Evolutionary conservation across 1,284 basidiomycete genomes (phyloP).

Genomic region (Sporisorium graminicola): DNA sequence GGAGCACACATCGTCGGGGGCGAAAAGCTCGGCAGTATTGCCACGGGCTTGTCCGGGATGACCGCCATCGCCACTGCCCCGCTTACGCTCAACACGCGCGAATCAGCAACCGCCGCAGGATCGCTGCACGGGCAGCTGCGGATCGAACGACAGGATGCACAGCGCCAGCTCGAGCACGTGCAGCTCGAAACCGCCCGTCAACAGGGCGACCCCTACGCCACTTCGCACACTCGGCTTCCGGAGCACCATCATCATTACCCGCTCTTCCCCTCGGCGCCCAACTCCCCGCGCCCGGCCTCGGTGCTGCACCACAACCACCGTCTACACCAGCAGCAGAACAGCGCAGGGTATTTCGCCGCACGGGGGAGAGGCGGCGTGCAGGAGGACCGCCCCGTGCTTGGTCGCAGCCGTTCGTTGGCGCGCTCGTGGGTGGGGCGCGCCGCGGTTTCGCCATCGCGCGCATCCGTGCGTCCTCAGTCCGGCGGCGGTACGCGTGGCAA

Average conservation of each 20-base stretch:
- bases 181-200: constrained; percentile 59
- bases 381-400: not conserved
- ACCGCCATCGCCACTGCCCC: constrained; percentile 52
- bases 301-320: constrained; percentile 16
- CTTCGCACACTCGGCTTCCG: constrained; percentile 11
- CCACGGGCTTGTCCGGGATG: constrained; percentile 48
- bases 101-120: not conserved
- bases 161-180: constrained; percentile 42
- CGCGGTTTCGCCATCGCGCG: constrained; percentile 4
- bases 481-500: not conserved
- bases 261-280: not conserved
- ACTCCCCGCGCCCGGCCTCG: constrained; percentile 6
- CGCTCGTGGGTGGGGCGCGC: constrained; percentile 15
- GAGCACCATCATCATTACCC: constrained; percentile 28
- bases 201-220: constrained; percentile 54
- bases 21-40: constrained; percentile 36
- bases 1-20: constrained; percentile 15
- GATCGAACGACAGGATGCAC: constrained; percentile 27
- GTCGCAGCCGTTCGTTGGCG: constrained; percentile 14
- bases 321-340: constrained; percentile 3
- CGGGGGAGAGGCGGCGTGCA: not conserved
- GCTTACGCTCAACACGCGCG: constrained; percentile 8
- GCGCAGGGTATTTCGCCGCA: constrained; percentile 3
- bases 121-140: not conserved
- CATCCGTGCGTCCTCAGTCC: constrained; percentile 5